Evolutionary conservation across 768 basidiomycete species (phyloP).

Genomic region (Sutorius australiensis): DNA sequence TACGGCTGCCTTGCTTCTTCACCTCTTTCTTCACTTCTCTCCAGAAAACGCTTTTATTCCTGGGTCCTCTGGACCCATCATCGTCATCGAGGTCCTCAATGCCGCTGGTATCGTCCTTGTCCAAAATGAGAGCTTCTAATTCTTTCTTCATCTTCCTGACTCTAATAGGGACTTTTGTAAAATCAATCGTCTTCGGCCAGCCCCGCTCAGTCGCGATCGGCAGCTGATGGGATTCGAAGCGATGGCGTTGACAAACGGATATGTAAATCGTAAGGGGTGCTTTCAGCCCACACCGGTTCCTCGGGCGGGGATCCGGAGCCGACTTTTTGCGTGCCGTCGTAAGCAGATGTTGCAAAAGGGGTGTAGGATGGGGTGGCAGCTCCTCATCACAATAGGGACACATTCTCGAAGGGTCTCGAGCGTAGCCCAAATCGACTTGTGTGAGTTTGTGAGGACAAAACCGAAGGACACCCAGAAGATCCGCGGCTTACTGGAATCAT

Average conservation of each 20-base stretch:
- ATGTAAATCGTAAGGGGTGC: slow-evolving; percentile 53
- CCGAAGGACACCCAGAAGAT: neutral
- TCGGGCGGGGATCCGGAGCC: slow-evolving; percentile 55
- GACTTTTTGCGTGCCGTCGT: slow-evolving; percentile 51
- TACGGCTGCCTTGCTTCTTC: slow-evolving; percentile 60
- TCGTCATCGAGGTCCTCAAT: slow-evolving; percentile 12
- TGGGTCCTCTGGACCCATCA: slow-evolving; percentile 19
- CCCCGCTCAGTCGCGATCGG: slow-evolving; percentile 68
- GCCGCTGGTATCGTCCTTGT: slow-evolving; percentile 32
- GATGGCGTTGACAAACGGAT: slow-evolving; percentile 71
- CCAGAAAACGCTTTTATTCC: slow-evolving; percentile 62
- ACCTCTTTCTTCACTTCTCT: slow-evolving; percentile 59
- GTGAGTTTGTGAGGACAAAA: neutral
- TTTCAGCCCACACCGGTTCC: slow-evolving; percentile 62
- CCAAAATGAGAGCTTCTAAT: slow-evolving; percentile 51
- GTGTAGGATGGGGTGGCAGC: slow-evolving; percentile 61
- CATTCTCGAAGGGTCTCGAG: slow-evolving; percentile 59
- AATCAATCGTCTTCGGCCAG: slow-evolving; percentile 76
- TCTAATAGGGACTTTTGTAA: slow-evolving; percentile 49
- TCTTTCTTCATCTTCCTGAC: slow-evolving; percentile 47
- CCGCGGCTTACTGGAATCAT: slow-evolving; percentile 40
- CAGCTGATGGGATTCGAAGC: slow-evolving; percentile 68
- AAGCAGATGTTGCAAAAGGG: slow-evolving; percentile 53
- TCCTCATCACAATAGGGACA: slow-evolving; percentile 81
- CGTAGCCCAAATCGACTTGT: slow-evolving; percentile 49